These are phyloP conservation scores for Raddia distichophylla DNA, from an alignment of 176 grass and related monocot genomes.

Conservation along the genomic window DNA sequence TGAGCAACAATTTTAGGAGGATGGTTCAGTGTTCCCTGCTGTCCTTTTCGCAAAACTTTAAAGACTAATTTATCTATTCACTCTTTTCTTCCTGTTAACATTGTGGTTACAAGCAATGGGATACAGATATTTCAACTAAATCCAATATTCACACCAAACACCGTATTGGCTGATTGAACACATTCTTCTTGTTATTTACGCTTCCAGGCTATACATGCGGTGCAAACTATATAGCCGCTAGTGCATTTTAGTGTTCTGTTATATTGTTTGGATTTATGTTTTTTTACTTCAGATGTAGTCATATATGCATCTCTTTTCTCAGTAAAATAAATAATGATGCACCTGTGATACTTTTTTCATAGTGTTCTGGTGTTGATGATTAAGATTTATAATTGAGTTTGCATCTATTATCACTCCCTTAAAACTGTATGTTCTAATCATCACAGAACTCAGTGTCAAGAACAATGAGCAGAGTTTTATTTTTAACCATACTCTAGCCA, in stretches of 20 bases:
- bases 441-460: conserved; percentile 56
- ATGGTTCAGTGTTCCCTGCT: too few species aligned
- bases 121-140: neutral
- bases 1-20: too few species aligned
- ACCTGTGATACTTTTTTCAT: neutral
- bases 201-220: too few species aligned
- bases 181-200: too few species aligned
- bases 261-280: neutral
- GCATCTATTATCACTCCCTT: neutral
- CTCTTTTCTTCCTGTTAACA: too few species aligned
- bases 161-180: too few species aligned
- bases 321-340: neutral
- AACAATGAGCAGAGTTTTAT: conserved; percentile 38
- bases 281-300: neutral
- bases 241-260: neutral
- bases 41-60: too few species aligned
- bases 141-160: neutral
- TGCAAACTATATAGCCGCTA: too few species aligned
- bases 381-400: neutral
- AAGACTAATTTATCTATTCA: too few species aligned
- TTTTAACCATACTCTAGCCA: conserved; percentile 82
- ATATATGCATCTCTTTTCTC: neutral
- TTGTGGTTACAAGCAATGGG: too few species aligned
- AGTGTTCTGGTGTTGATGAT: neutral
- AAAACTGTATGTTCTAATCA: conserved; percentile 39